Evolutionary conservation across 352 stramenopile species (phyloP), one percentile per base, ranked within the genome.

Genomic region (Pythium biforme): DNA sequence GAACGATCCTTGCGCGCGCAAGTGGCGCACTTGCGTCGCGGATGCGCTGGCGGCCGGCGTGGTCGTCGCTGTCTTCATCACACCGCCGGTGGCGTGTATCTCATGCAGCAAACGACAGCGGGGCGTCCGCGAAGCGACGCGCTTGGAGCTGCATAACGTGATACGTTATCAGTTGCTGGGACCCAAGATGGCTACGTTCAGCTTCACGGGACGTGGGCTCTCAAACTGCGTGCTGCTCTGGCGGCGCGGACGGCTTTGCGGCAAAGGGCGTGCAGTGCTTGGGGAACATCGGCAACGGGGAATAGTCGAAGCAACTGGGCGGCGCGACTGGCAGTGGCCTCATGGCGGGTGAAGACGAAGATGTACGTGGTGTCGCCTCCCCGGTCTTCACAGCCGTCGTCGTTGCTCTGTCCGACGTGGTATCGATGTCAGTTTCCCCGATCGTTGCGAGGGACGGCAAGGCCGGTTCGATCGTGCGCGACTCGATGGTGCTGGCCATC

Each of bases 401-500:
- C n/a, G n/a, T n/a, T n/a, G n/a, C n/a, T n/a, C n/a, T 20, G 7
- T 27, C 9, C 26, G n/a, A 9, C 31, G 22, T 34, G 9, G 19
- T 48, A 17, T 19, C 22, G 23, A 9, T 11, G 25, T 37, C 9
- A 22, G 23, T 7, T 17, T 72, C 62, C 8, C 68, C 61, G 23
- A 76, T 49, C 12, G 62, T 49, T 23, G 43, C 52, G 15, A 79
- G 43, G 22, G 69, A 59, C 3, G 82, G 74, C n/a, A 82, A 45
- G 22, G 79, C 65, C 19, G 77, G 76, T 62, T 89, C 80, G 52
- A 88, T 77, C 9, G 82, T 81, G 31, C 76, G 75, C 46, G 77
- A 74, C 45, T 88, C 75, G 6, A 92, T 74, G 57, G 77, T 79
- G 33, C 69, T 82, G 17, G 78, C 63, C 51, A 69, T 77, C 17